These are phyloP conservation scores for Micromonas commoda DNA, from an alignment of 139 green algal genomes.

Conservation along the genomic window DNA sequence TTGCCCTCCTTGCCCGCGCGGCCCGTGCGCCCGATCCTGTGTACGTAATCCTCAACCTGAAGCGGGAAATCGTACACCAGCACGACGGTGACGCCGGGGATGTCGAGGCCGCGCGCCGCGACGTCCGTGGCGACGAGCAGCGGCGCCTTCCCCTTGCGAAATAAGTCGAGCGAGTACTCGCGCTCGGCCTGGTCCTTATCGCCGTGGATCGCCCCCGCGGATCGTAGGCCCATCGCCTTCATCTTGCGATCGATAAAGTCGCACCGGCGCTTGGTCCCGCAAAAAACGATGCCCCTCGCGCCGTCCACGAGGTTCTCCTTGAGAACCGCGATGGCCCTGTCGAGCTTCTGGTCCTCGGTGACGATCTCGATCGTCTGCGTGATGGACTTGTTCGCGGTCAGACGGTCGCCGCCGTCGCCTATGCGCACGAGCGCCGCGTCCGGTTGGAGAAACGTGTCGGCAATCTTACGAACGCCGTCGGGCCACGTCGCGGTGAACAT, in stretches of 20 bases:
- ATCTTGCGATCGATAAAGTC: conserved; percentile 24
- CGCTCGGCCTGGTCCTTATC: conserved; percentile 48
- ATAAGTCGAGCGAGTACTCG: conserved; percentile 62
- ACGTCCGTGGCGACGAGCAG: conserved; percentile 57
- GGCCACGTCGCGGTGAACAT: conserved; percentile 83
- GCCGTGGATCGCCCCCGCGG: conserved; percentile 26
- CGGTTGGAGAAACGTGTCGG: conserved; percentile 25
- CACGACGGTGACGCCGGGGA: conserved; percentile 55
- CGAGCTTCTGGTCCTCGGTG: conserved; percentile 27
- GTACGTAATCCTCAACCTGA: conserved; percentile 83
- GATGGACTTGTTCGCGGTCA: conserved; percentile 31
- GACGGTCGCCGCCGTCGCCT: conserved; percentile 1
- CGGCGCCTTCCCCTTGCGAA: conserved; percentile 51
- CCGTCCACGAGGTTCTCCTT: not conserved
- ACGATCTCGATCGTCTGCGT: conserved; percentile 28
- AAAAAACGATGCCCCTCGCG: conserved; percentile 19
- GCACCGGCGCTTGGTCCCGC: conserved; percentile 28
- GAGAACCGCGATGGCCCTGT: not conserved
- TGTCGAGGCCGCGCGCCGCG: conserved; percentile 49
- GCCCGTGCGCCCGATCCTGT: conserved; percentile 78
- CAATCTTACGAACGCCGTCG: conserved; percentile 69
- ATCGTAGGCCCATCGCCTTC: conserved; percentile 4
- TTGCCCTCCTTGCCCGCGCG: conserved; percentile 70
- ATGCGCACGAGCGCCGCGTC: conserved; percentile 20
- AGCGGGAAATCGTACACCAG: conserved; percentile 77